These are phyloP conservation scores for Apocynum venetum DNA, from an alignment of 257 asterid genomes.

Conservation along the genomic window DNA sequence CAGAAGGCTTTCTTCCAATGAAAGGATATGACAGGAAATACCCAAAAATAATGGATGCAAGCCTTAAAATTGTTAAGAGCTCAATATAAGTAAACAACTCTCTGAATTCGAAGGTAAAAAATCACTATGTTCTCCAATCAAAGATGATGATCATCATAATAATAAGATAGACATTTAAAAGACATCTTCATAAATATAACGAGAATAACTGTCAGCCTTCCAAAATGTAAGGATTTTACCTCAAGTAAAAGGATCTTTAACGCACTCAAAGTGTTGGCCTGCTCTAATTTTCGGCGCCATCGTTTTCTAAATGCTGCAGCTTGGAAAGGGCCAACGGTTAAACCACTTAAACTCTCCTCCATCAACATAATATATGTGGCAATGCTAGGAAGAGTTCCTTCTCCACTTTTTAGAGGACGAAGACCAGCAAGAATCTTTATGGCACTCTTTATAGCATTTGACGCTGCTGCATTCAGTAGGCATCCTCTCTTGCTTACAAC, in stretches of 20 bases:
- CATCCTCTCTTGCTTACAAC: slow-evolving; percentile 70
- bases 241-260: slow-evolving; percentile 67
- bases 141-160: no score
- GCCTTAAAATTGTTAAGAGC: background rate
- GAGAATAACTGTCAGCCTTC: background rate
- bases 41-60: background rate
- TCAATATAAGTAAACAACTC: slow-evolving; percentile 22
- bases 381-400: slow-evolving; percentile 55
- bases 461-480: slow-evolving; percentile 79
- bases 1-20: background rate
- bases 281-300: slow-evolving; percentile 69
- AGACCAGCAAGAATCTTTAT: slow-evolving; percentile 52
- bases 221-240: slow-evolving; percentile 30
- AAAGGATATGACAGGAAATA: background rate
- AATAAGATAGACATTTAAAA: slow-evolving; percentile 46
- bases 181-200: slow-evolving; percentile 44
- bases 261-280: slow-evolving; percentile 45
- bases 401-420: slow-evolving; percentile 53
- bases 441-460: slow-evolving; percentile 63
- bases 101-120: slow-evolving; percentile 19
- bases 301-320: slow-evolving; percentile 46
- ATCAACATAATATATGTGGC: slow-evolving; percentile 54
- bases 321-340: slow-evolving; percentile 61
- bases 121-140: background rate
- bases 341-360: slow-evolving; percentile 81